Evolutionary conservation across 1,284 basidiomycete genomes (phyloP), one percentile per base, ranked within the genome.

Genomic region (Cutaneotrichosporon sp.): DNA sequence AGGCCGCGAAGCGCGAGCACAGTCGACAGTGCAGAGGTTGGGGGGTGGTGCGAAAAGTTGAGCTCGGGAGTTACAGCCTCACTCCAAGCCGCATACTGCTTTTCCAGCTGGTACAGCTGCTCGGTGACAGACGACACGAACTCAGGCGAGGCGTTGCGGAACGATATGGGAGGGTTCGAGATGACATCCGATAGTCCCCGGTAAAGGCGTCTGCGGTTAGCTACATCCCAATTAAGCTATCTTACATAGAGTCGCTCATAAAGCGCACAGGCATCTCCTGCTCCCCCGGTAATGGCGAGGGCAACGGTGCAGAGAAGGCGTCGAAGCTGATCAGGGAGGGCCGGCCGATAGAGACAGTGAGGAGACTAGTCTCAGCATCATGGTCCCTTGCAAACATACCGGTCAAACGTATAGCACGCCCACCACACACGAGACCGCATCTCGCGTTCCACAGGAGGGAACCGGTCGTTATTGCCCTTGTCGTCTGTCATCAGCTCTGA

Each of bases 401-500:
- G 38, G 34, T 70, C 69, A 32, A 70, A 63, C 8, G 58, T 64
- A 49, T 68, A 70, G 60, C 66, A 68, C 2, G 49, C 58, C 69
- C 69, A 70, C 69, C 66, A 68, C 4, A 60, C 61, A n/a, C 69
- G 64, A 11, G 22, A 32, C 18, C 68, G 60, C 38, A 68, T 61
- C 58, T 70, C 66, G 14, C 60, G 40, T 57, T 65, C 68, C 1
- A 30, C 40, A 2, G 58, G 46, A 2, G 59, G 47, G 10, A 68
- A 59, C 4, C 49, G 40, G 16, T 42, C 36, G 22, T 30, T 38
- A 14, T 21, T 64, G 26, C 32, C 40, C 10, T 30, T 36, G 60
- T 70, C 69, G 49, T 70, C 42, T 46, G 42, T 5, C 18, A n/a
- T 46, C 5, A 46, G 18, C 42, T 18, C 5, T n/a, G 18, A 1